Conservation (phyloP, 345 rosid species). For the Boechera divaricarpa region DNA sequence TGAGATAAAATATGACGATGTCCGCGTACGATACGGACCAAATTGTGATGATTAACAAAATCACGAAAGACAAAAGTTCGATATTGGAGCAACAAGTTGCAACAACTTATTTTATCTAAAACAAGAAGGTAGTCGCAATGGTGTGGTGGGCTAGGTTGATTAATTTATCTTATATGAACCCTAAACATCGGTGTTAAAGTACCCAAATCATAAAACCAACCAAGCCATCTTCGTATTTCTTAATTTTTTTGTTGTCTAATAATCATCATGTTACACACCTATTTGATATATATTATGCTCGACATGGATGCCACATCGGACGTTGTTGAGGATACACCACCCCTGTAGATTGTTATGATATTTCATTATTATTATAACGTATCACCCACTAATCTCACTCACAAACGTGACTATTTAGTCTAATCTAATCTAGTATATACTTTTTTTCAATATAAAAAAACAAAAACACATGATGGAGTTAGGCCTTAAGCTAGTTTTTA, state of each 20-base stretch:
- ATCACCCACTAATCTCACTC: slow-evolving; percentile 50
- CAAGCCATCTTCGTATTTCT: slow-evolving; percentile 1
- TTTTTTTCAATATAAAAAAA: neutral
- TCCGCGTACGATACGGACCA: slow-evolving; percentile 30
- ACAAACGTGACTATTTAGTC: slow-evolving; percentile 33
- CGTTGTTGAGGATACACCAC: slow-evolving; percentile 31
- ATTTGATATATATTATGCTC: slow-evolving; percentile 10
- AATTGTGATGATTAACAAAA: slow-evolving; percentile 18
- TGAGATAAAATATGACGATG: neutral
- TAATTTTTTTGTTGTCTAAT: neutral
- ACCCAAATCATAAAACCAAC: slow-evolving; percentile 19
- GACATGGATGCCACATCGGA: slow-evolving; percentile 34
- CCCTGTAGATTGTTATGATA: slow-evolving; percentile 39
- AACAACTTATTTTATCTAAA: slow-evolving; percentile 24
- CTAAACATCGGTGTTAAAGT: slow-evolving; percentile 32
- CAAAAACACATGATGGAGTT: slow-evolving; percentile 46
- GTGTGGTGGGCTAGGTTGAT: slow-evolving; percentile 29
- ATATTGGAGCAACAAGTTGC: slow-evolving; percentile 36
- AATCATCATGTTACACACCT: neutral
- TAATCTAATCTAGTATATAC: slow-evolving; percentile 20
- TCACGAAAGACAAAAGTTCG: slow-evolving; percentile 2
- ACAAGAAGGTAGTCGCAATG: slow-evolving; percentile 21
- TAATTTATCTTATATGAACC: slow-evolving; percentile 12
- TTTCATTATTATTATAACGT: slow-evolving; percentile 26
- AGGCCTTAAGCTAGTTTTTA: slow-evolving; percentile 42